Evolutionary conservation across 805 yeast species (phyloP), one percentile per base, ranked within the genome.

Genomic region (Metschnikowia lunata): DNA sequence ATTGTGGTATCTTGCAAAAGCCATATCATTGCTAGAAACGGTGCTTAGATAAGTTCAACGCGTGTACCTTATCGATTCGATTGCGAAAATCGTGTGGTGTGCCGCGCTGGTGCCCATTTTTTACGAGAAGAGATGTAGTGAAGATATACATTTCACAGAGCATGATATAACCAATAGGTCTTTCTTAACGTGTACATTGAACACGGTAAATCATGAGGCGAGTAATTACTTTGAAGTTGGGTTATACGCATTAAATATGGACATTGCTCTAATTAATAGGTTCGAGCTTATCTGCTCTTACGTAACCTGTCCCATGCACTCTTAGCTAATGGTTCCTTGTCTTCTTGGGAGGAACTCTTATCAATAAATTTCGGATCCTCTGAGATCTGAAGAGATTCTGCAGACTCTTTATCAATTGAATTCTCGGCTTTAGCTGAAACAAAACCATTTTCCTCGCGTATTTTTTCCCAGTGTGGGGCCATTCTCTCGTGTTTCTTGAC

Each of bases 391-490:
- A 30, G 7, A 7, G 39, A 9, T 7, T 30, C 11, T 3, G 15
- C 14, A 26, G 29, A 3, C 1, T 27, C 13, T 6, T 30, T n/a
- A n/a, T 27, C 27, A 15, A 2, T n/a, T 37, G 39, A 13, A 15
- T n/a, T 8, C n/a, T 34, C 43, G 7, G 15, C 12, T 23, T 45
- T 42, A 5, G 46, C 30, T 11, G 32, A 26, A 10, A 32, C 50
- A 42, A 60, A 62, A 9, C 61, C 63, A 36, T 65, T 67, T 29
- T 56, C 59, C 26, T 52, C 46, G 32, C 74, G 50, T n/a, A 69
- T 61, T 43, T 61, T 55, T 15, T 64, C 69, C 74, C 74, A 69
- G 29, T 60, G 61, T 1, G 72, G 65, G 1, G 38, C 45, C 28
- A 14, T 31, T 34, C 43, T 43, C 35, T 49, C 49, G 30, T 39